Percentiles rank a stretch among this genome's conserved stretches.
phyloP scores from a whole-genome alignment of 2,329 filamentous ascomycete genomes.

The Rasamsonia emersonii region DNA sequence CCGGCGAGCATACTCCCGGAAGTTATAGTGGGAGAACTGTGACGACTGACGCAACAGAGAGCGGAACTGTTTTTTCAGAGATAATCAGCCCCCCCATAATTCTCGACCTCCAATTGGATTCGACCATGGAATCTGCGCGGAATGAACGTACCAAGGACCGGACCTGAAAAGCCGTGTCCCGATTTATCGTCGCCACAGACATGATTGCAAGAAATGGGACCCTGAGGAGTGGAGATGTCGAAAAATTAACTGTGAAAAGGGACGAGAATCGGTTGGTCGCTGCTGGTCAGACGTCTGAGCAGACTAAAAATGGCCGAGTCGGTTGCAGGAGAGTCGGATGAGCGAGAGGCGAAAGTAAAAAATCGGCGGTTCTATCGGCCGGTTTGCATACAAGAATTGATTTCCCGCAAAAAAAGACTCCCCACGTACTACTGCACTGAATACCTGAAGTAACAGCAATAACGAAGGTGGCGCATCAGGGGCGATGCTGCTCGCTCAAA shows the following conservation, averaged over 20 bases:
- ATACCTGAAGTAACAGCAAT: slow-evolving; percentile 16
- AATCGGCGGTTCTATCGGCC: too few relatives aligned
- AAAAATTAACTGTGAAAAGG: slow-evolving; percentile 4
- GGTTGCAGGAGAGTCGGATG: too few relatives aligned
- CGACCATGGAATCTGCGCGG: background rate
- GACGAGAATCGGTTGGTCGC: slow-evolving; percentile 4
- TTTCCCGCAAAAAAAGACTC: slow-evolving; percentile 1
- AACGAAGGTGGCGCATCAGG: slow-evolving; percentile 13
- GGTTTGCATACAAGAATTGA: too few relatives aligned
- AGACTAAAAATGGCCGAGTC: too few relatives aligned
- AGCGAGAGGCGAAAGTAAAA: too few relatives aligned
- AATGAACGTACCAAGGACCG: slow-evolving; percentile 34
- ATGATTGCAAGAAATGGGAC: slow-evolving; percentile 18
- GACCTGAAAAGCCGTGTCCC: slow-evolving; percentile 38
- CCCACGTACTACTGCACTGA: slow-evolving; percentile 12
- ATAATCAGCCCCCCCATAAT: background rate
- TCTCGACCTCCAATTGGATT: background rate
- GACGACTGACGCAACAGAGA: slow-evolving; percentile 77
- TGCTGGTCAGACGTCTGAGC: too few relatives aligned
- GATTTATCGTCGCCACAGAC: slow-evolving; percentile 35
- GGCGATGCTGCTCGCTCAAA: slow-evolving; percentile 1
- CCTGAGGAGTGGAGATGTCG: slow-evolving; percentile 2
- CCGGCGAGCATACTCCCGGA: slow-evolving; percentile 90
- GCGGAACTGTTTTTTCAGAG: slow-evolving; percentile 58
- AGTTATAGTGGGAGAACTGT: slow-evolving; percentile 93